These are phyloP conservation scores for Seiridium unicorne DNA, from an alignment of 2,329 filamentous ascomycete genomes.

Conservation along the genomic window DNA sequence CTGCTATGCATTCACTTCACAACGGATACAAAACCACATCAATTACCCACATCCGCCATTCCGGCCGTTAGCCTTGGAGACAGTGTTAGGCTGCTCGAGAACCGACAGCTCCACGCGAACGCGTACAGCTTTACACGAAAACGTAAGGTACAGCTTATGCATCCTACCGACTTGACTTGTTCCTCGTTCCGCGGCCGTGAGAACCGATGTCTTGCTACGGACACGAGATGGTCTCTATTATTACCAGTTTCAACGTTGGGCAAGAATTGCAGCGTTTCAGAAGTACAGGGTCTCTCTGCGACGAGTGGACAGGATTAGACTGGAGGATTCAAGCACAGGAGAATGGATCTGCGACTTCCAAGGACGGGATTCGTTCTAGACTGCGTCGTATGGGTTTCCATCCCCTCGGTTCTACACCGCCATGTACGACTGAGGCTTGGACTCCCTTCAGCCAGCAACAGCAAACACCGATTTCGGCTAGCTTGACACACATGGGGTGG, in stretches of 20 bases:
- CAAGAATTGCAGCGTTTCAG: constrained; percentile 7
- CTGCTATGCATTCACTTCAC: not conserved
- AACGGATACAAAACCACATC: not conserved
- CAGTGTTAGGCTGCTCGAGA: too few species aligned
- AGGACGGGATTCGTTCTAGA: not conserved
- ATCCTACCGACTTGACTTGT: not conserved
- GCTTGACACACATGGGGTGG: not conserved
- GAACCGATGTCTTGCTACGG: not conserved
- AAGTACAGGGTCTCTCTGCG: not conserved
- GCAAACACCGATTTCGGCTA: not conserved
- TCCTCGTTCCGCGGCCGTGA: not conserved
- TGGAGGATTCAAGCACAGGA: not conserved
- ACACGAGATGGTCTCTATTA: not conserved
- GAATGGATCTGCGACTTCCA: not conserved
- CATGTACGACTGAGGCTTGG: not conserved
- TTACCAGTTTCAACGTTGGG: not conserved
- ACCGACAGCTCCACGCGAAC: too few species aligned
- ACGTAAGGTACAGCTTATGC: not conserved
- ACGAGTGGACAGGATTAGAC: not conserved
- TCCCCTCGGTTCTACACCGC: constrained; percentile 4
- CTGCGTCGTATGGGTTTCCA: not conserved
- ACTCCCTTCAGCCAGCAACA: not conserved
- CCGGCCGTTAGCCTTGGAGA: too few species aligned
- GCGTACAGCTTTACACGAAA: not conserved
- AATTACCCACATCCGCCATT: too few species aligned